Evolutionary conservation across 2,329 filamentous ascomycete genomes (phyloP).

Genomic region (Mycosphaerella sp.): DNA sequence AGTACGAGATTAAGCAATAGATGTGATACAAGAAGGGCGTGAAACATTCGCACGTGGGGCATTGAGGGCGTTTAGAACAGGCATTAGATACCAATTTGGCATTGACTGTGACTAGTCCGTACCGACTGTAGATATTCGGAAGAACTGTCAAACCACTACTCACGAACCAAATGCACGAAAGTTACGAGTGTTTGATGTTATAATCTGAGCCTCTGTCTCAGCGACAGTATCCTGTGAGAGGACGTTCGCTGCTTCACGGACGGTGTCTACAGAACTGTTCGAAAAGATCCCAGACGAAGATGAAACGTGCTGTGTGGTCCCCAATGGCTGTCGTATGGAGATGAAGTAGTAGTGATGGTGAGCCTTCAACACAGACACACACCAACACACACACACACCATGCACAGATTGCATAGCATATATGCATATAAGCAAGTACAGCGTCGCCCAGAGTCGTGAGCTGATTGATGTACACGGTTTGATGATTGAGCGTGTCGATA

Average conservation of each 20-base stretch:
- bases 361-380: no score
- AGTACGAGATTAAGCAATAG: slow-evolving; percentile 46
- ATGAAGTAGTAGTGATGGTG: no score
- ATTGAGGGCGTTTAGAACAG: slow-evolving; percentile 7
- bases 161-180: neutral
- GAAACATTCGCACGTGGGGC: neutral
- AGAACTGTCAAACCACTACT: neutral
- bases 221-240: neutral
- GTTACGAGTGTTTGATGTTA: neutral
- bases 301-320: neutral
- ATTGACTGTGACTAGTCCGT: neutral
- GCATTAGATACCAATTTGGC: slow-evolving; percentile 9
- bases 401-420: no score
- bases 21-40: neutral
- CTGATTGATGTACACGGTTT: no score
- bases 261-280: neutral
- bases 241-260: neutral
- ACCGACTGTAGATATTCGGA: slow-evolving; percentile 2
- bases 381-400: no score
- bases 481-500: no score
- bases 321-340: no score
- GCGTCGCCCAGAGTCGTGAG: no score
- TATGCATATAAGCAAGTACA: no score
- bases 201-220: neutral
- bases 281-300: neutral